Percentiles rank a stretch among this genome's conserved stretches.
phyloP scores from a whole-genome alignment of 2,329 filamentous ascomycete species.

The Pochonia chlamydosporia region DNA sequence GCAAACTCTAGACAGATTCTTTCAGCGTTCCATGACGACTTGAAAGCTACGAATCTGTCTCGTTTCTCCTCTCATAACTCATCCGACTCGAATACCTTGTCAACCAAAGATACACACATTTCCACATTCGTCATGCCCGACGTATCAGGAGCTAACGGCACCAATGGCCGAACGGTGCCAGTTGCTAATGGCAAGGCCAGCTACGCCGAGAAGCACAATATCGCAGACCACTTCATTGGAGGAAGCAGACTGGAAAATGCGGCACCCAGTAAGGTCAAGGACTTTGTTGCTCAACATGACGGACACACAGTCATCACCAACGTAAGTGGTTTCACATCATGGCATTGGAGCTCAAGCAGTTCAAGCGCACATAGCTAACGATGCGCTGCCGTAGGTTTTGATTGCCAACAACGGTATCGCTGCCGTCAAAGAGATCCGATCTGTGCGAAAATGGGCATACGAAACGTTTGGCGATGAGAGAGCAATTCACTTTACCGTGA shows the following conservation, averaged over 20 bases:
- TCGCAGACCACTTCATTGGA: conserved; percentile 93
- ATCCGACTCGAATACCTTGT: not conserved
- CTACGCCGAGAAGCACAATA: conserved; percentile 73
- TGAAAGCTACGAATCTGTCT: not conserved
- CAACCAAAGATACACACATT: not conserved
- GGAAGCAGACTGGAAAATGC: conserved; percentile 84
- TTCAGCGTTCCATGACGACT: conserved; percentile 2
- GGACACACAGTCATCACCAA: conserved; percentile 98
- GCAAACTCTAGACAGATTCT: not conserved
- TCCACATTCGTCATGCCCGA: conserved; percentile 40
- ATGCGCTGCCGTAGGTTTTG: conserved; percentile 59
- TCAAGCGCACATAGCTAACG: not conserved
- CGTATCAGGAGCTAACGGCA: conserved; percentile 31
- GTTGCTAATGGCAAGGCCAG: conserved; percentile 54
- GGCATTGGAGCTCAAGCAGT: no score
- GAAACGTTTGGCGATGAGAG: conserved; percentile 98
- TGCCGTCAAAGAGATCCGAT: conserved; percentile 98
- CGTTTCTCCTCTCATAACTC: not conserved
- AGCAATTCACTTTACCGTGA: conserved; percentile 98
- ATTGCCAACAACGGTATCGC: conserved; percentile 99
- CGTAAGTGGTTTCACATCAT: conserved; percentile 48
- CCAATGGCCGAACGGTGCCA: conserved; percentile 44
- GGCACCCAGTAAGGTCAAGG: conserved; percentile 81
- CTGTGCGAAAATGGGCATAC: conserved; percentile 99
- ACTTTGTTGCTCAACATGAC: conserved; percentile 84